Evolutionary conservation across 2,329 filamentous ascomycete species (phyloP), one percentile per base, ranked within the genome.

Genomic region (Fusarium buxicola): DNA sequence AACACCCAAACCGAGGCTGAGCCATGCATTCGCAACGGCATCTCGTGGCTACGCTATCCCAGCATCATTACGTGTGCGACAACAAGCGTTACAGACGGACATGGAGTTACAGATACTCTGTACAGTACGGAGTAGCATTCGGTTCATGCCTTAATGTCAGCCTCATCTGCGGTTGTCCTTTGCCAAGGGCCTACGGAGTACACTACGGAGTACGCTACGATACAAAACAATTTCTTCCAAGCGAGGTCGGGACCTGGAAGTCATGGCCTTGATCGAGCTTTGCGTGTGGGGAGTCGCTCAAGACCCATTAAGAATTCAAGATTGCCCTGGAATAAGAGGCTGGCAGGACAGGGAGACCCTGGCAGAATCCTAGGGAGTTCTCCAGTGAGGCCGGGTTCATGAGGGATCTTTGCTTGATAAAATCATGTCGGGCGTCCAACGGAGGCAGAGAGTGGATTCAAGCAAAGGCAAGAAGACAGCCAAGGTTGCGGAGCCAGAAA

Each of bases 401-500:
- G 41, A 46, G 54, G 57, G 56, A 35, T 39, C 35, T 48, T 57
- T 64, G 54, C 52, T 60, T 59, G 57, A 57, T 21, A 51, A 44
- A 61, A 34, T 27, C 39, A 34, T 18, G 41, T 34, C 48, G 30
- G 41, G 50, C 50, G 44, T 52, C 44, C 38, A 46, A 40, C 44
- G 55, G 49, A 49, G 35, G 55, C 56, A 35, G 54, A 35, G 54
- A 48, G 62, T 52, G 48, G 38, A 44, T 60, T 49, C 41, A 55
- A 62, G 41, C 46, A 31, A 30, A 36, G 47, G 41, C 38, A 41
- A 54, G 56, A 32, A 32, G 39, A 35, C 40, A 24, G 15, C 24
- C 21, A n/a, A 36, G 52, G 66, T 67, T 27, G 16, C 36, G 27
- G 32, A 41, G 60, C 45, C 35, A 48, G 47, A 43, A 71, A 76